These are phyloP conservation scores for Termitomyces sp. DNA, from an alignment of 768 basidiomycete species.

Conservation along the genomic window DNA sequence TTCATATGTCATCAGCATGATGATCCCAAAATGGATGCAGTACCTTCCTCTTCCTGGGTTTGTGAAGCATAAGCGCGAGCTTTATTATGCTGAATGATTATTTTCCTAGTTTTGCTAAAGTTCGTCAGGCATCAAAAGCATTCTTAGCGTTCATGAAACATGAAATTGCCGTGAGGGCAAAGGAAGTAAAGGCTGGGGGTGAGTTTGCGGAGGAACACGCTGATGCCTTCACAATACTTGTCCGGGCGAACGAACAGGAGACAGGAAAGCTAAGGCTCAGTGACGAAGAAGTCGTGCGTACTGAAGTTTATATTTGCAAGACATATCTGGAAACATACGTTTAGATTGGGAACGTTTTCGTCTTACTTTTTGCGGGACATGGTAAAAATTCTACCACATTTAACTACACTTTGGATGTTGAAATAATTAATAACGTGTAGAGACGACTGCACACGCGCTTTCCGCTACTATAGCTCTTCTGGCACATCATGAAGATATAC, in stretches of 20 bases:
- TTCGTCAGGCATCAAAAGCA: constrained; percentile 22
- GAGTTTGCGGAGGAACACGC: constrained; percentile 4
- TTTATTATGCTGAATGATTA: background rate
- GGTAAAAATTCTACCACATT: constrained; percentile 24
- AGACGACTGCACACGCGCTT: constrained; percentile 40
- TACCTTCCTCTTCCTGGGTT: constrained; percentile 12
- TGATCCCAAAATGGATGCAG: constrained; percentile 6
- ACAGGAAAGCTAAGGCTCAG: constrained; percentile 31
- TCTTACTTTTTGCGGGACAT: constrained; percentile 54
- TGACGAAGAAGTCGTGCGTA: constrained; percentile 34
- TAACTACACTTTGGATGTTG: background rate
- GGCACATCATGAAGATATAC: constrained; percentile 34
- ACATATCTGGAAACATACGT: background rate
- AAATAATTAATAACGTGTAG: constrained; percentile 15
- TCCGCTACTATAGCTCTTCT: constrained; percentile 38
- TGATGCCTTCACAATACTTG: constrained; percentile 38
- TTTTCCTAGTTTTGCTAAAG: constrained; percentile 20
- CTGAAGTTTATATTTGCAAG: background rate
- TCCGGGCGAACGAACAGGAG: constrained; percentile 40
- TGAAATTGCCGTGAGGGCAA: constrained; percentile 27
- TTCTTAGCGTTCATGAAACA: constrained; percentile 31
- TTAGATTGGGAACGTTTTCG: constrained; percentile 49
- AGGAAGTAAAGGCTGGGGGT: constrained; percentile 16
- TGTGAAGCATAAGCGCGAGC: background rate
- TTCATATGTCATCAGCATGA: constrained; percentile 9